These are phyloP conservation scores for Apophysomyces sp. DNA, from an alignment of 371 early-diverging fungal species.

Conservation along the genomic window DNA sequence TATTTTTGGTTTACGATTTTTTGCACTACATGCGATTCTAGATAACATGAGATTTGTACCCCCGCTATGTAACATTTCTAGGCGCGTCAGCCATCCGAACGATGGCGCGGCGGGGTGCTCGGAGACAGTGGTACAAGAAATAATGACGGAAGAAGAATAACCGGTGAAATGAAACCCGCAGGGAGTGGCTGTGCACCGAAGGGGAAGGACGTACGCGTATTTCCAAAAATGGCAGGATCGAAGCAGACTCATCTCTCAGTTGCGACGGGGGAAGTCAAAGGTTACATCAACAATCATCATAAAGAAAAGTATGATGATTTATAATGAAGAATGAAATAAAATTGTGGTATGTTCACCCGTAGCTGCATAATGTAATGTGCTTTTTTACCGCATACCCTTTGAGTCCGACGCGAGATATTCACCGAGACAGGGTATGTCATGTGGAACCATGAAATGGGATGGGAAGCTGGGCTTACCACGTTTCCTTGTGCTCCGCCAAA, in stretches of 20 bases:
- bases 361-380: neutral
- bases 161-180: neutral
- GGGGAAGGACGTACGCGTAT: neutral
- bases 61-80: neutral
- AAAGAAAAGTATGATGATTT: neutral
- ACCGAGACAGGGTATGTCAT: neutral
- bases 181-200: neutral
- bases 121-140: neutral
- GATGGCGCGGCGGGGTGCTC: neutral
- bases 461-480: neutral
- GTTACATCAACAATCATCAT: neutral
- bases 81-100: neutral
- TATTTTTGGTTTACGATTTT: neutral
- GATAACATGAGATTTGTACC: neutral
- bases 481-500: neutral
- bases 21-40: neutral
- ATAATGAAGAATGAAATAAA: neutral
- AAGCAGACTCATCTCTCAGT: neutral
- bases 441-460: neutral
- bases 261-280: neutral
- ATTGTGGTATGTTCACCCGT: neutral
- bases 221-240: neutral
- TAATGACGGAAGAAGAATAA: neutral
- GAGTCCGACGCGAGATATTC: neutral
- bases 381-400: neutral